Evolutionary conservation across 331 rosid species (phyloP).

Genomic region (Telfairia occidentalis): DNA sequence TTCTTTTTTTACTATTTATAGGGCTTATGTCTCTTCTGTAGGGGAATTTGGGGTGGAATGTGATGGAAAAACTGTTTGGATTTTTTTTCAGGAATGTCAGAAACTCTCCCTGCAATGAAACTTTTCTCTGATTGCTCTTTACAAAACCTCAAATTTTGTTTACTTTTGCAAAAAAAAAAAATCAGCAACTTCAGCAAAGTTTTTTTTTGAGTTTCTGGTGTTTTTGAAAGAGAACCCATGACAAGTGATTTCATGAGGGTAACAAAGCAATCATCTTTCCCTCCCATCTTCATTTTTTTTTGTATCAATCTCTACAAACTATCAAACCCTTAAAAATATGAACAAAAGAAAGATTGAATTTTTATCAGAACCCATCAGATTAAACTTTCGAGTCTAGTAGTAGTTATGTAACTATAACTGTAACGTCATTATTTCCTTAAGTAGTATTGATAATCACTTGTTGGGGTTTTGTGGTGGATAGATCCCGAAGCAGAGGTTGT

Average conservation of each 20-base stretch:
- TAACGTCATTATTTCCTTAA: too few species aligned
- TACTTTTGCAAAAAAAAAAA: neutral
- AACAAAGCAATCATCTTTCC: neutral
- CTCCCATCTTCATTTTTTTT: neutral
- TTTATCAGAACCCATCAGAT: neutral
- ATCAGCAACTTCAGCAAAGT: neutral
- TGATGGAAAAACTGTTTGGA: slow-evolving; percentile 2
- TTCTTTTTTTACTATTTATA: neutral
- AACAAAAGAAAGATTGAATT: neutral
- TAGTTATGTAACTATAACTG: too few species aligned
- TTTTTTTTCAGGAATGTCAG: neutral
- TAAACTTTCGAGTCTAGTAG: neutral
- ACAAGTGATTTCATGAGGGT: neutral
- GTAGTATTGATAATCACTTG: neutral
- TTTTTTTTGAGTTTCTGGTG: neutral
- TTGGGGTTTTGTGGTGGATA: neutral
- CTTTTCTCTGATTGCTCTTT: neutral
- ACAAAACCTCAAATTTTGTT: neutral
- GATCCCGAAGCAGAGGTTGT: slow-evolving; percentile 91
- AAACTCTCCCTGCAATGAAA: neutral
- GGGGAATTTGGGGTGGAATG: neutral
- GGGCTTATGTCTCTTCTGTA: neutral
- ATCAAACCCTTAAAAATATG: neutral
- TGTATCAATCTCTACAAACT: neutral
- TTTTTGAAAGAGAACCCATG: neutral